Percentiles rank a stretch among this genome's conserved stretches.
Conservation (phyloP, 345 rosid species). For the Balakata baccata region DNA sequence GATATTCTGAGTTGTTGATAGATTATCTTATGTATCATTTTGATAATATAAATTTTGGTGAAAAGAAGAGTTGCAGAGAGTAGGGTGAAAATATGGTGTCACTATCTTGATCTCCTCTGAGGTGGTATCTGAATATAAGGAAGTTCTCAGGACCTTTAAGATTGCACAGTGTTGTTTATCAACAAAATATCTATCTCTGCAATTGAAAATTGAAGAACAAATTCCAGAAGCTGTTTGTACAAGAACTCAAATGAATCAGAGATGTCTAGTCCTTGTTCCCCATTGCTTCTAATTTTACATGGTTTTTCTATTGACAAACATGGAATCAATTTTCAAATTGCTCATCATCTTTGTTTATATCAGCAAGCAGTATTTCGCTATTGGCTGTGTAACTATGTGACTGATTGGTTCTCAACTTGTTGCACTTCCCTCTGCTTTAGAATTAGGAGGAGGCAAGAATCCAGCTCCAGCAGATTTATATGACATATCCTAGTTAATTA, state of each 20-base stretch:
- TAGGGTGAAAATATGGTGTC: not conserved
- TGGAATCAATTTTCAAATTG: not conserved
- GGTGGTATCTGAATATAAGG: not conserved
- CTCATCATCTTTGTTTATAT: not conserved
- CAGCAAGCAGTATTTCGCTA: slow-evolving; percentile 11
- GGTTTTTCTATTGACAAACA: not conserved
- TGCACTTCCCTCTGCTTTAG: not conserved
- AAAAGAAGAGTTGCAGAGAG: not conserved
- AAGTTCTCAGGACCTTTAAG: not conserved
- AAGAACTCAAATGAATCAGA: not conserved
- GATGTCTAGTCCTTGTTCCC: not conserved
- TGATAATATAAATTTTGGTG: not conserved
- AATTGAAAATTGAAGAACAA: slow-evolving; percentile 6
- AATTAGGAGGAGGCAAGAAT: not conserved
- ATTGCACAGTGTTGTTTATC: slow-evolving; percentile 7
- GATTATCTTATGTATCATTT: no score
- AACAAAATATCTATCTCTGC: slow-evolving; percentile 12
- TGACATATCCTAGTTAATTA: slow-evolving; percentile 15
- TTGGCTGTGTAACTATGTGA: not conserved
- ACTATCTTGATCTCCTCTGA: not conserved
- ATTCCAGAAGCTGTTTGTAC: slow-evolving; percentile 5
- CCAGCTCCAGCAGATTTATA: not conserved
- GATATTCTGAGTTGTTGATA: no score
- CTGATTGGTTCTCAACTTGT: not conserved
- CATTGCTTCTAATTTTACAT: not conserved